Conservation (phyloP, 2,329 filamentous ascomycete genomes). For the Aureobasidium melanogenum region DNA sequence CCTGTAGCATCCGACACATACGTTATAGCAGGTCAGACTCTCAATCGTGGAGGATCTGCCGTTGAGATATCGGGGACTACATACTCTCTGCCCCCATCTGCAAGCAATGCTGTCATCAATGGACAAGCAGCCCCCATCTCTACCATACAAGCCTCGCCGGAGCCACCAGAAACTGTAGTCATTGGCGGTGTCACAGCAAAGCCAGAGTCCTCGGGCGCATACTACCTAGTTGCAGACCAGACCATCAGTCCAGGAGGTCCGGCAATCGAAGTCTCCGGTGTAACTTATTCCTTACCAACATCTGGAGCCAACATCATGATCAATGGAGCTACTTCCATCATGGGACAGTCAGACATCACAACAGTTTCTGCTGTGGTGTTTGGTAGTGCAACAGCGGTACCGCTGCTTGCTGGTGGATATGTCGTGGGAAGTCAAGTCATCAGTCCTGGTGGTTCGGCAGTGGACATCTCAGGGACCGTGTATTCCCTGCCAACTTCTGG, state of each 20-base stretch:
- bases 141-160: background rate
- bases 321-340: background rate
- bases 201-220: conserved; percentile 1
- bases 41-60: background rate
- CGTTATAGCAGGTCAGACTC: background rate
- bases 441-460: background rate
- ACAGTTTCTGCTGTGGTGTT: background rate
- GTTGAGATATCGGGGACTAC: background rate
- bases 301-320: background rate
- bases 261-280: background rate
- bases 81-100: background rate
- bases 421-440: background rate
- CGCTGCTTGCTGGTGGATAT: background rate
- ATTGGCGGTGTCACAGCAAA: background rate
- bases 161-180: background rate
- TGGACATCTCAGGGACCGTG: background rate
- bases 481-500: background rate
- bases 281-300: background rate
- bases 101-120: background rate
- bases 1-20: background rate
- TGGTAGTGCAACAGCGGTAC: background rate
- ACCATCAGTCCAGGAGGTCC: background rate
- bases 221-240: background rate
- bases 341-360: background rate
- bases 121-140: background rate